Evolutionary conservation across 1,139 yeast species (phyloP), one percentile per base, ranked within the genome.

Genomic region (Hyphopichia khmerensis): DNA sequence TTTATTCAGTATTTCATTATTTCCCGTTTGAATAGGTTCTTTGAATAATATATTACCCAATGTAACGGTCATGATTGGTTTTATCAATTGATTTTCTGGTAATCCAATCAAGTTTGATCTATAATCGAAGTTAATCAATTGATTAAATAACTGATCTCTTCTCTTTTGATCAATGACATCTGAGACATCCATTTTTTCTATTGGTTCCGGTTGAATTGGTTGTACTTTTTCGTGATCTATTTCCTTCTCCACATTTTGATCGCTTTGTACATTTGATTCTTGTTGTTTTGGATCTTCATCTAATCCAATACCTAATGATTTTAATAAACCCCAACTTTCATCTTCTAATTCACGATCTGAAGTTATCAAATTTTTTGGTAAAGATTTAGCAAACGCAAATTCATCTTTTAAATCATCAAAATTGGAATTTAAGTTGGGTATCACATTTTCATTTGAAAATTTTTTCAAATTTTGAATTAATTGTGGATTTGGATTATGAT

Each of bases 61-160:
- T 2, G 77, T 65, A 3, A 64, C 59, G 1, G 75, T 64, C 43
- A 69, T 59, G 8, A 69, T 56, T 1, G 73, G 68, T 10, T 43
- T 41, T n/a, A 47, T 43, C n/a, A 55, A 23, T 8, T 39, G 33
- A 9, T 45, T 43, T 4, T 41, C 33, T 3, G 45, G 41, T 6
- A 48, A 42, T 3, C 63, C 62, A 7, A 41, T 40, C 11, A 52
- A 40, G 1, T 39, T 30, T 1, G 43, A 33, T 15, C 48, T 37
- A 36, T 48, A 55, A 10, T 34, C 24, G 24, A 51, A 42, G 38
- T 55, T 52, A n/a, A 40, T 45, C 17, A 61, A 38, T 27, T 43
- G 42, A 3, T 41, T 14, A 40, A 50, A 57, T 7, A 61, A 40
- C 18, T 47, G 35, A 33, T 55, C 53, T 23, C 53, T 19, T 5